Evolutionary conservation across 2,329 filamentous ascomycete species (phyloP).

Genomic region (Aspergillus quadricinctus): DNA sequence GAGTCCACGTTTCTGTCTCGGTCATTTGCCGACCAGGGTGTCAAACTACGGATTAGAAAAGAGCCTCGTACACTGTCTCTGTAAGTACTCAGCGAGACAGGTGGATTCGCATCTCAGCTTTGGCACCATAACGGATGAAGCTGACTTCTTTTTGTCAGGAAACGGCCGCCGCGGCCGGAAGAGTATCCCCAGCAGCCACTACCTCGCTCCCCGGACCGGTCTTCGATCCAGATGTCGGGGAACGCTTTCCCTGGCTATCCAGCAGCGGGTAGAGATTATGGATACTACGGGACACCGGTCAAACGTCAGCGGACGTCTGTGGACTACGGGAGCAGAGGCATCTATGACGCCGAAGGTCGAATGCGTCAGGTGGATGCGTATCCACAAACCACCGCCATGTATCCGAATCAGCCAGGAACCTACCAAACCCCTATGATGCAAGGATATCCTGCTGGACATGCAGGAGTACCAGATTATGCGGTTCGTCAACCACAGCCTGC

Average conservation of each 20-base stretch:
- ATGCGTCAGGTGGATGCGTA: slow-evolving; percentile 38
- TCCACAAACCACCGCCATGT: slow-evolving; percentile 30
- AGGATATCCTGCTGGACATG: slow-evolving; percentile 31
- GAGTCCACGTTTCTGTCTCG: slow-evolving; percentile 79
- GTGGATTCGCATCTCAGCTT: neutral
- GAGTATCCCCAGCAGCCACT: slow-evolving; percentile 35
- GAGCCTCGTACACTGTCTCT: slow-evolving; percentile 60
- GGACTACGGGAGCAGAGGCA: slow-evolving; percentile 31
- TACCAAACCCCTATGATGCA: slow-evolving; percentile 35
- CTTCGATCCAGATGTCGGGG: slow-evolving; percentile 32
- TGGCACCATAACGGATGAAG: neutral
- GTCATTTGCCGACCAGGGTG: slow-evolving; percentile 81
- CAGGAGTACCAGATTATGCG: slow-evolving; percentile 34
- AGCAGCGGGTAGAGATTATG: slow-evolving; percentile 30
- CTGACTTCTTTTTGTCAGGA: slow-evolving; percentile 26
- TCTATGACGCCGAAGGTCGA: slow-evolving; percentile 35
- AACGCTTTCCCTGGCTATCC: slow-evolving; percentile 32
- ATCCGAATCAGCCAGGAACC: slow-evolving; percentile 24
- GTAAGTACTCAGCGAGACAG: slow-evolving; percentile 22
- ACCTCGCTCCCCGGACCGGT: slow-evolving; percentile 35
- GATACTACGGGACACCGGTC: slow-evolving; percentile 30
- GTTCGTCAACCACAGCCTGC: slow-evolving; percentile 25
- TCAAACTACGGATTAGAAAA: slow-evolving; percentile 76
- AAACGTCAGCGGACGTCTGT: slow-evolving; percentile 40
- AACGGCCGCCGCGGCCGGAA: slow-evolving; percentile 37